Percentiles rank a stretch among this genome's conserved stretches.
Conservation (phyloP, 495 filamentous ascomycete genomes). For the Glarea lozoyensis region DNA sequence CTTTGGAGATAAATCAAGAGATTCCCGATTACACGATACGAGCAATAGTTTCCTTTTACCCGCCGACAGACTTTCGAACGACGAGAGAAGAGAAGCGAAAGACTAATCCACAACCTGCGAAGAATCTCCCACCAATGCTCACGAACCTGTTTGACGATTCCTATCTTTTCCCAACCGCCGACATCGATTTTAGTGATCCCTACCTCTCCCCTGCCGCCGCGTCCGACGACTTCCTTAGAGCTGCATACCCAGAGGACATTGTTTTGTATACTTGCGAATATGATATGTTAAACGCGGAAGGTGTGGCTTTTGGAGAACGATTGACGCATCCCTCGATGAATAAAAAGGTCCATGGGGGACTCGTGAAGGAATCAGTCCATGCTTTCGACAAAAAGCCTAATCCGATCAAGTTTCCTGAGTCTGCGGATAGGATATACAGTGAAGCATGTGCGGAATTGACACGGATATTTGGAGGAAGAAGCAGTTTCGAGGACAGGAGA, state of each 20-base stretch:
- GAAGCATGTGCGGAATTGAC: conserved; percentile 35
- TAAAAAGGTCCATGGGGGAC: conserved; percentile 59
- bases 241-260: conserved; percentile 53
- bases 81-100: conserved; percentile 65
- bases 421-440: conserved; percentile 32
- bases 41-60: conserved; percentile 64
- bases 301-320: conserved; percentile 55
- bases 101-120: conserved; percentile 30
- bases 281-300: conserved; percentile 83
- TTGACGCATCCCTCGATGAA: conserved; percentile 38
- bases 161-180: conserved; percentile 55
- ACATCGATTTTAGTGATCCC: conserved; percentile 36
- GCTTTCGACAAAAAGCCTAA: conserved; percentile 86
- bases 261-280: conserved; percentile 77
- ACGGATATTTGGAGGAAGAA: conserved; percentile 26
- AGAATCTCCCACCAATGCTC: conserved; percentile 39
- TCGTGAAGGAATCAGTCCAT: conserved; percentile 66
- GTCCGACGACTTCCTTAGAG: conserved; percentile 37
- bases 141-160: conserved; percentile 73
- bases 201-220: conserved; percentile 58
- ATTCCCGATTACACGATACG: conserved; percentile 39
- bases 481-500: conserved; percentile 15
- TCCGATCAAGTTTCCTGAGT: conserved; percentile 43
- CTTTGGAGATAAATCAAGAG: conserved; percentile 27
- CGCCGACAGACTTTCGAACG: conserved; percentile 72